These are phyloP conservation scores for Colletotrichum lupini DNA, from an alignment of 2,329 filamentous ascomycete species.

Conservation along the genomic window DNA sequence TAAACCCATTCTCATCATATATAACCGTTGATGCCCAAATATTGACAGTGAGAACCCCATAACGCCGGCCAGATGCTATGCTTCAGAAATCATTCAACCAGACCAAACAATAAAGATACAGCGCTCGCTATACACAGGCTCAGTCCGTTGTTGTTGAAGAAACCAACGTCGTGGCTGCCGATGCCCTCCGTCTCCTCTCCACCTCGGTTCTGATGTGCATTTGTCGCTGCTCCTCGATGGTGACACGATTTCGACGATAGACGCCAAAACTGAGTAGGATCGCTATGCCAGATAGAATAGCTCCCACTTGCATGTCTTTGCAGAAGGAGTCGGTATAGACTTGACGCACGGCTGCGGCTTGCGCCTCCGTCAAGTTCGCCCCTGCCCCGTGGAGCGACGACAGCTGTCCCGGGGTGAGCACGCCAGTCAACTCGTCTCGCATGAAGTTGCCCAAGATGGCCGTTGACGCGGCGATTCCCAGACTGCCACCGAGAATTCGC, in stretches of 20 bases:
- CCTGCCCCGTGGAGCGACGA: slow-evolving; percentile 39
- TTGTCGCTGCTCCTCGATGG: slow-evolving; percentile 41
- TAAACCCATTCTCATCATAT: background rate
- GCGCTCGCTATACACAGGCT: background rate
- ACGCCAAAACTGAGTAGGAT: slow-evolving; percentile 53
- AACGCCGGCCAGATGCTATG: background rate
- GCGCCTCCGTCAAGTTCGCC: slow-evolving; percentile 39
- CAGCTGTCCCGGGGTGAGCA: slow-evolving; percentile 43
- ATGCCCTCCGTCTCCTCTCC: slow-evolving; percentile 25
- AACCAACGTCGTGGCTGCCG: slow-evolving; percentile 27
- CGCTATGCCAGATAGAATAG: slow-evolving; percentile 52
- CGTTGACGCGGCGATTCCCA: slow-evolving; percentile 65
- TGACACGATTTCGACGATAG: slow-evolving; percentile 47
- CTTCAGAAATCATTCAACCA: background rate
- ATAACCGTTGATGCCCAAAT: background rate
- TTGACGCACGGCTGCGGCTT: slow-evolving; percentile 47
- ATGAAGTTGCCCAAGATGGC: slow-evolving; percentile 53
- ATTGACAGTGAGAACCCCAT: background rate
- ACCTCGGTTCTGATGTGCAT: slow-evolving; percentile 21
- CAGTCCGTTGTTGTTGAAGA: slow-evolving; percentile 21
- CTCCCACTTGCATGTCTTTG: slow-evolving; percentile 58
- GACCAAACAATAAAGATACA: background rate
- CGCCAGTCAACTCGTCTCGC: slow-evolving; percentile 42
- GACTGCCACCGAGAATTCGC: slow-evolving; percentile 63
- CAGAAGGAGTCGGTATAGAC: slow-evolving; percentile 58